A percentile compares a stretch with the other conserved stretches of the same genome.
Conservation (phyloP, 78 protist species). For the Polysphondylium violaceum region DNA sequence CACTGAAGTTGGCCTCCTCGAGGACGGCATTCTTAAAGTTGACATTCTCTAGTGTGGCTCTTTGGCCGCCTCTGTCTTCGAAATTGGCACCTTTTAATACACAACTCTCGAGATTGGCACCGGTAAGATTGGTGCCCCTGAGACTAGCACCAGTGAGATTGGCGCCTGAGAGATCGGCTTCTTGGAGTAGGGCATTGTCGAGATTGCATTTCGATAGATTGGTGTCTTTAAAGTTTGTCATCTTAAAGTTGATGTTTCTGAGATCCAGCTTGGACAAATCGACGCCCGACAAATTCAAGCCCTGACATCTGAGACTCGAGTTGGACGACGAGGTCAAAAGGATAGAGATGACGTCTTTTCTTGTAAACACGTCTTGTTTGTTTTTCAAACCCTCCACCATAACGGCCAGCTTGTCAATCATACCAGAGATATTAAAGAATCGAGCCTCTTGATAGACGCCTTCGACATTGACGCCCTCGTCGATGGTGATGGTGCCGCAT, state of each 20-base stretch:
- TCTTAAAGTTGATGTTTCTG: slow-evolving; percentile 82
- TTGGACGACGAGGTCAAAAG: slow-evolving; percentile 74
- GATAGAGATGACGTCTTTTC: slow-evolving; percentile 84
- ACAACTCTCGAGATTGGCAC: slow-evolving; percentile 72
- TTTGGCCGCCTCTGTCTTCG: slow-evolving; percentile 84
- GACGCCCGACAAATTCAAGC: slow-evolving; percentile 78
- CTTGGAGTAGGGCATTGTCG: slow-evolving; percentile 76
- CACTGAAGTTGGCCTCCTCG: slow-evolving; percentile 82
- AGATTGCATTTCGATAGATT: slow-evolving; percentile 74
- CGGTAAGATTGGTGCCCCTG: slow-evolving; percentile 67
- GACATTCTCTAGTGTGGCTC: slow-evolving; percentile 79
- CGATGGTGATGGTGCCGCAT: slow-evolving; percentile 69
- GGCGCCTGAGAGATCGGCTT: slow-evolving; percentile 72
- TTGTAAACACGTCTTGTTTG: slow-evolving; percentile 32
- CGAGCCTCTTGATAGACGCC: slow-evolving; percentile 84
- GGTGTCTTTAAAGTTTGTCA: slow-evolving; percentile 83
- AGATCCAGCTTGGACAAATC: slow-evolving; percentile 81
- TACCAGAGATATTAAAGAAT: slow-evolving; percentile 78
- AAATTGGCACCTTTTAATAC: slow-evolving; percentile 74
- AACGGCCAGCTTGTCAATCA: slow-evolving; percentile 62
- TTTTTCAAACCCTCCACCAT: slow-evolving; percentile 50
- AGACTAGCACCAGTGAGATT: slow-evolving; percentile 69
- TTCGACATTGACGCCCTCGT: slow-evolving; percentile 48
- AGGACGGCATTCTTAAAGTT: slow-evolving; percentile 66
- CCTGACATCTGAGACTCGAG: slow-evolving; percentile 81